Percentiles rank a stretch among this genome's conserved stretches.
phyloP scores from a whole-genome alignment of 371 early-diverging fungal genomes.

The Rhizomucor pusillus region DNA sequence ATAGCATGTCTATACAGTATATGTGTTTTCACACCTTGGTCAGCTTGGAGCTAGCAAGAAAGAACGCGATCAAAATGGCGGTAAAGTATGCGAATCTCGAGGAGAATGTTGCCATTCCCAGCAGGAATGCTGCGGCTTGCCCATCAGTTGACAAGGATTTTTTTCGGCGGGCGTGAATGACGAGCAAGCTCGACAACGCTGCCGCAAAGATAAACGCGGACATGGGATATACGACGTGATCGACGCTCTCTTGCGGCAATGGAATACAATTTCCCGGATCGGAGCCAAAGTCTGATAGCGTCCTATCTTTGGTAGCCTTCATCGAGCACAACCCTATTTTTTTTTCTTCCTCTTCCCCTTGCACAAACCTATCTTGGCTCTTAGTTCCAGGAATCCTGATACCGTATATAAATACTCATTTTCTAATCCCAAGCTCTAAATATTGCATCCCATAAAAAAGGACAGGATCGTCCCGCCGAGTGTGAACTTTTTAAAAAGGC shows the following conservation, averaged over 20 bases:
- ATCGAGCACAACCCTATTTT: background rate
- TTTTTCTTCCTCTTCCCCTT: background rate
- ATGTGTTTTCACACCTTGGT: conserved; percentile 63
- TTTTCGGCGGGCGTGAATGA: conserved; percentile 58
- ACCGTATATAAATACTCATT: background rate
- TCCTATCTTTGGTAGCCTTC: too few species aligned
- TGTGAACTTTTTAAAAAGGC: background rate
- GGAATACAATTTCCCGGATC: background rate
- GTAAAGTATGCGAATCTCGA: conserved; percentile 61
- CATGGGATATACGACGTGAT: conserved; percentile 14
- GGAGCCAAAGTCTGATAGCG: too few species aligned
- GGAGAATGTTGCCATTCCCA: conserved; percentile 74
- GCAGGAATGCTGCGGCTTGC: conserved; percentile 67
- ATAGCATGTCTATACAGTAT: background rate
- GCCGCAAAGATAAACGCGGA: conserved; percentile 32
- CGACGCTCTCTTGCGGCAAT: background rate
- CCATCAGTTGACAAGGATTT: conserved; percentile 73
- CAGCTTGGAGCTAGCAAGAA: conserved; percentile 65
- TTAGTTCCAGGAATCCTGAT: background rate
- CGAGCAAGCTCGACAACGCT: conserved; percentile 47
- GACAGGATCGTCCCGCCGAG: background rate
- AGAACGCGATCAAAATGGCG: conserved; percentile 70
- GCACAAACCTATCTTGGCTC: background rate
- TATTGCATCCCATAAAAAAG: background rate
- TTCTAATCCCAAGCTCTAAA: background rate